Evolutionary conservation across 371 early-diverging fungal species (phyloP).

Genomic region (Zychaea mexicana): DNA sequence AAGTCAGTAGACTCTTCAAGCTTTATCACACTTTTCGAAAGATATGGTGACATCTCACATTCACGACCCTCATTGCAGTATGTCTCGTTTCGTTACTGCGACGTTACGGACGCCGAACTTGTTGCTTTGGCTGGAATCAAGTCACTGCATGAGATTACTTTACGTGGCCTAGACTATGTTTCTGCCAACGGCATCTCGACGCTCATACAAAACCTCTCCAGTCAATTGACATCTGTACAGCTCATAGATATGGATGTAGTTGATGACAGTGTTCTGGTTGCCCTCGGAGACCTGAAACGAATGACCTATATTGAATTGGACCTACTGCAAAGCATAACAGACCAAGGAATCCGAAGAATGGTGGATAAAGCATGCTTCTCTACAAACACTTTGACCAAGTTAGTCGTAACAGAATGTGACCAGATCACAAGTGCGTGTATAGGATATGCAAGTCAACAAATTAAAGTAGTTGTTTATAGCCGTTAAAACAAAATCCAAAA

Average conservation of each 20-base stretch:
- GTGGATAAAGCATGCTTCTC: background rate
- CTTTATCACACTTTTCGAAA: background rate
- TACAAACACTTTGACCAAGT: background rate
- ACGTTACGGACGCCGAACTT: background rate
- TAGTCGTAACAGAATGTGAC: background rate
- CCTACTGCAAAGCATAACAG: background rate
- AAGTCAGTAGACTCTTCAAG: too few species aligned
- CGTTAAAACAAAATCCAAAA: too few species aligned
- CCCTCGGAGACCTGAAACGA: background rate
- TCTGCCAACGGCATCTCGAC: background rate
- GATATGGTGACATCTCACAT: background rate
- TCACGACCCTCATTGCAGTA: background rate
- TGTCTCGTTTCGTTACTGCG: background rate
- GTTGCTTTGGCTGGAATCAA: background rate
- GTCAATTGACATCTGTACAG: background rate
- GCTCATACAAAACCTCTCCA: background rate
- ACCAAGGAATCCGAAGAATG: background rate
- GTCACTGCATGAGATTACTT: background rate
- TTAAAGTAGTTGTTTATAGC: too few species aligned
- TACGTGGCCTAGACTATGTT: background rate
- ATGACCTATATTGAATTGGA: background rate
- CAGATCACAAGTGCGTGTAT: background rate
- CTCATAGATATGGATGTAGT: background rate
- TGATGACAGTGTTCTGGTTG: background rate
- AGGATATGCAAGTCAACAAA: background rate